Evolutionary conservation across 176 grass and related monocot species (phyloP).

Genomic region (Avena atlantica): DNA sequence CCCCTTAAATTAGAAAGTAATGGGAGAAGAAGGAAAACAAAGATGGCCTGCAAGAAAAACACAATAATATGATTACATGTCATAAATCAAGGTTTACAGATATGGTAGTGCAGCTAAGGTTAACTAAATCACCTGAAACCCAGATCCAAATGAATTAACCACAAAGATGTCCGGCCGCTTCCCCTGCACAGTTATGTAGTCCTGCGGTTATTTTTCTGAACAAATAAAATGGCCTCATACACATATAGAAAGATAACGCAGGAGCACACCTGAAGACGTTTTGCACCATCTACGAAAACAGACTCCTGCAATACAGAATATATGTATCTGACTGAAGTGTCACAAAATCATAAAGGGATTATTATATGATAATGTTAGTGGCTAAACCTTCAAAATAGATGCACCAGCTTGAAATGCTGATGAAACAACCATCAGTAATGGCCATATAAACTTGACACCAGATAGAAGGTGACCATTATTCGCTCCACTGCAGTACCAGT

Average conservation of each 20-base stretch:
- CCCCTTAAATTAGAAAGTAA: slow-evolving; percentile 88
- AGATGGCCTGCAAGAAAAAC: slow-evolving; percentile 72
- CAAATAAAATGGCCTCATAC: not conserved
- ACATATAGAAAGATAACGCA: not conserved
- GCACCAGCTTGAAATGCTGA: slow-evolving; percentile 93
- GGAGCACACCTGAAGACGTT: slow-evolving; percentile 68
- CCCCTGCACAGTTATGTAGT: slow-evolving; percentile 61
- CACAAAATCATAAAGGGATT: slow-evolving; percentile 20
- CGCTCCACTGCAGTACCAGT: slow-evolving; percentile 57
- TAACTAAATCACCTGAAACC: slow-evolving; percentile 75
- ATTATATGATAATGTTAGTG: not conserved
- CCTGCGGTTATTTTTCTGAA: not conserved
- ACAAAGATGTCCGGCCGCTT: slow-evolving; percentile 87
- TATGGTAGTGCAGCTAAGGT: not conserved
- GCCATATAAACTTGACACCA: slow-evolving; percentile 76
- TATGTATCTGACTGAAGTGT: slow-evolving; percentile 20
- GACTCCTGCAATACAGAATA: slow-evolving; percentile 63
- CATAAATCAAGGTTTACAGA: slow-evolving; percentile 19
- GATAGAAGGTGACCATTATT: slow-evolving; percentile 66
- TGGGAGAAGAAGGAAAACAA: slow-evolving; percentile 91
- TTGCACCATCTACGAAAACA: slow-evolving; percentile 93
- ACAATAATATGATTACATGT: not conserved
- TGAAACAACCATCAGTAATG: slow-evolving; percentile 69
- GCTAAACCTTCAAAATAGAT: slow-evolving; percentile 89
- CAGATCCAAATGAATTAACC: slow-evolving; percentile 97